Evolutionary conservation across 2,329 filamentous ascomycete genomes (phyloP).

Genomic region (Verticillium nubilum): DNA sequence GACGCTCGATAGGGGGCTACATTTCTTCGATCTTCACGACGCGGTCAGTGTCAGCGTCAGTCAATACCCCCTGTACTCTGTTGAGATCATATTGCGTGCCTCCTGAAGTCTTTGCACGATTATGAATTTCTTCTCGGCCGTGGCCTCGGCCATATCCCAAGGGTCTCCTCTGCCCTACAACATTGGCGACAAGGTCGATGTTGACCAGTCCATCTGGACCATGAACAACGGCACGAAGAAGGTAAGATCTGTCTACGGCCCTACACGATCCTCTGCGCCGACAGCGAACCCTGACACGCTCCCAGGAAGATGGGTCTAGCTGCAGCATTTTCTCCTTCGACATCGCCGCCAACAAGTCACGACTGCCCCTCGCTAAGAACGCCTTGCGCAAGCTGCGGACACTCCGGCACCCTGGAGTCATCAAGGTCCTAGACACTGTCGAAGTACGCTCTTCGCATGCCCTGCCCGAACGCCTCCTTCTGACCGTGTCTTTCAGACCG

Average conservation of each 20-base stretch:
- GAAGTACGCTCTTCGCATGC: constrained; percentile 51
- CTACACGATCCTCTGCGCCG: background rate
- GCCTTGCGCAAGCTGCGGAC: constrained; percentile 91
- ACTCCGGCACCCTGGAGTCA: constrained; percentile 86
- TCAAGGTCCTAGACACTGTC: constrained; percentile 89
- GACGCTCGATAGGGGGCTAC: background rate
- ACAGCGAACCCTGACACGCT: constrained; percentile 1
- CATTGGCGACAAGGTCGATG: constrained; percentile 87
- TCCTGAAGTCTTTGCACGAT: background rate
- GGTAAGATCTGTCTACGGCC: constrained; percentile 40
- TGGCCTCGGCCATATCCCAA: constrained; percentile 93
- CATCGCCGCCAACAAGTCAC: constrained; percentile 70
- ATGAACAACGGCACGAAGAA: constrained; percentile 89
- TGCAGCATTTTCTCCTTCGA: constrained; percentile 99
- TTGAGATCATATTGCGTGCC: background rate
- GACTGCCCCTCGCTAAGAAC: constrained; percentile 84
- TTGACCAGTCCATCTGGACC: constrained; percentile 94
- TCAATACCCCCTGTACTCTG: background rate
- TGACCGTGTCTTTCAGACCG: constrained; percentile 54
- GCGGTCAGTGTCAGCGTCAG: background rate
- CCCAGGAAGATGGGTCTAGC: constrained; percentile 82
- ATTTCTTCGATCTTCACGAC: background rate
- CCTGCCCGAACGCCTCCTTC: background rate
- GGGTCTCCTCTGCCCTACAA: constrained; percentile 88
- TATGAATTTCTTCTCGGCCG: constrained; percentile 97